Evolutionary conservation across 345 rosid genomes (phyloP), one percentile per base, ranked within the genome.

Genomic region (Corchorus capsularis): DNA sequence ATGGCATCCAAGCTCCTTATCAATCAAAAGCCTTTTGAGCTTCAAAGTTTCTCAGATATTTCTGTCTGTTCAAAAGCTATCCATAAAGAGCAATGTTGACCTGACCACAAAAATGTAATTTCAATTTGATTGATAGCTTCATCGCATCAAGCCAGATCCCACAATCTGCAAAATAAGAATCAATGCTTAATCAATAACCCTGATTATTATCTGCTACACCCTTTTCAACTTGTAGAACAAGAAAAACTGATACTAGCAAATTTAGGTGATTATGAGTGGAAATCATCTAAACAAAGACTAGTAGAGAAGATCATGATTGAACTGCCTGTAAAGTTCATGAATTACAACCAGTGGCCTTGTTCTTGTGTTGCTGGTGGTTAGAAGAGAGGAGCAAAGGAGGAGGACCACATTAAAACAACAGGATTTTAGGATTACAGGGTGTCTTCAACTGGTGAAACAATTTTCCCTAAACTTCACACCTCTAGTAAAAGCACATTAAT

Each of bases 401-500:
- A 69, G 89, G 85, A 79, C 89, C 83, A 77, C 84, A 60, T 17
- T 14, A 27, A 73, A 78, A 47, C 64, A 78, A 75, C 61, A 67
- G 64, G 62, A 73, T 57, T 69, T 70, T 16, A 27, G 43, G 35
- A 63, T 69, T 73, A 73, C 75, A 69, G 41, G 59, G 80, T 70
- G 76, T 74, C 79, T 60, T 76, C 60, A 74, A 73, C 75, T 64
- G 79, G 62, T 76, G 71, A 69, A 80, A 62, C 81, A 72, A 83
- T 68, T 76, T 79, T 80, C 67, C 57, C 82, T 76, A 86, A 86
- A 77, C 81, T 84, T 80, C 87, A 57, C 62, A 57, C 70, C 72
- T 80, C 77, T 73, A 73, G 79, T 79, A 76, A 75, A 76, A 62
- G 72, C 39, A 60, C 34, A 50, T 66, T 27, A 27, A 80, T 71